Evolutionary conservation across 345 rosid species (phyloP).

Genomic region (Murraya koenigii): DNA sequence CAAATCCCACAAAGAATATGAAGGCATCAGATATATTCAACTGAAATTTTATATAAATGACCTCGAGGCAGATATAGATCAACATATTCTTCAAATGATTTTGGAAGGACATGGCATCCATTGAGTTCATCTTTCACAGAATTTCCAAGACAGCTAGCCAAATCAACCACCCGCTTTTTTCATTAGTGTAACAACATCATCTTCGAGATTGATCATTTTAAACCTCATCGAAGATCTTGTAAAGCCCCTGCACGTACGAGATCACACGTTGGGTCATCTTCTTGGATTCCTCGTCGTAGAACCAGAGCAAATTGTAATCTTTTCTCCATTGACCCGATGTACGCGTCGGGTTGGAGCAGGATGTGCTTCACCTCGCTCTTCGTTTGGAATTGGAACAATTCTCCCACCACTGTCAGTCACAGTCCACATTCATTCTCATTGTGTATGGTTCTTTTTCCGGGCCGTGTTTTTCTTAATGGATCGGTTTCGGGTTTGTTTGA

Average conservation of each 20-base stretch:
- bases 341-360: conserved; percentile 91
- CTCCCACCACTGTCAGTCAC: too few species aligned
- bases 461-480: too few species aligned
- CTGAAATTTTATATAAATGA: too few species aligned
- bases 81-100: conserved; percentile 75
- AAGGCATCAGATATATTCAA: too few species aligned
- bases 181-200: conserved; percentile 91
- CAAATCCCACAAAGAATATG: too few species aligned
- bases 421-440: too few species aligned
- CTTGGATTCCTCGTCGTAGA: conserved; percentile 51
- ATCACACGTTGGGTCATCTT: conserved; percentile 65
- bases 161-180: conserved; percentile 76
- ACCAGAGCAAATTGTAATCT: conserved; percentile 82
- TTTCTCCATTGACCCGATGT: conserved; percentile 93
- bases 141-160: conserved; percentile 96
- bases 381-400: too few species aligned
- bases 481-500: too few species aligned
- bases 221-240: conserved; percentile 95
- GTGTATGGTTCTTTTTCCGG: too few species aligned
- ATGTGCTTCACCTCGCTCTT: conserved; percentile 96
- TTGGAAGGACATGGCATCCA: conserved; percentile 67
- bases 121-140: conserved; percentile 83
- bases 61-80: conserved; percentile 61
- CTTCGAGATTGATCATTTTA: conserved; percentile 87
- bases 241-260: conserved; percentile 85